phyloP scores from a whole-genome alignment of 805 yeast species.

The Starmerella powellii region DNA sequence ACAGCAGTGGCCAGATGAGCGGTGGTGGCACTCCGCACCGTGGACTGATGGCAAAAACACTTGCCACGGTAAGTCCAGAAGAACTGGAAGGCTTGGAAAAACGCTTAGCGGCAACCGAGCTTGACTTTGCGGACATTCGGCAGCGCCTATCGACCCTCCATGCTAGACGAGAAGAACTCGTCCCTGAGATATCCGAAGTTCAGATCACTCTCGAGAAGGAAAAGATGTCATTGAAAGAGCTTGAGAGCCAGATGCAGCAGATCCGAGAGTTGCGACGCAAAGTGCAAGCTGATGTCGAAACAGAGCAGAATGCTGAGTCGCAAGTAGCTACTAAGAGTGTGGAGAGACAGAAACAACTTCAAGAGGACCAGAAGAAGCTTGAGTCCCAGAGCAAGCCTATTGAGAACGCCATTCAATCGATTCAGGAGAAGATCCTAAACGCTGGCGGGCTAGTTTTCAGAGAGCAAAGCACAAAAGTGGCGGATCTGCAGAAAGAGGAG shows the following conservation, averaged over 20 bases:
- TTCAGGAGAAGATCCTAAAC: conserved; percentile 72
- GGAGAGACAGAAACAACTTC: conserved; percentile 27
- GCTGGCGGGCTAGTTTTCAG: conserved; percentile 76
- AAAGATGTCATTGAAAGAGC: conserved; percentile 46
- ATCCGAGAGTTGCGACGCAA: conserved; percentile 33
- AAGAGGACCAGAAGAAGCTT: conserved; percentile 31
- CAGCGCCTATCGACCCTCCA: conserved; percentile 37
- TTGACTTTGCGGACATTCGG: conserved; percentile 13
- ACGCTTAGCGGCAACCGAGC: conserved; percentile 10
- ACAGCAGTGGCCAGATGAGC: conserved; percentile 86
- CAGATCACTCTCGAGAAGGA: conserved; percentile 44
- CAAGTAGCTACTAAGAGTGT: not conserved
- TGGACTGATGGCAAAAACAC: conserved; percentile 53
- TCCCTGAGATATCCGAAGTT: conserved; percentile 43
- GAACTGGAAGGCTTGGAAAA: conserved; percentile 17
- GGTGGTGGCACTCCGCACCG: conserved; percentile 75
- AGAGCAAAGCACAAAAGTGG: conserved; percentile 70
- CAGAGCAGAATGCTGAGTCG: conserved; percentile 32
- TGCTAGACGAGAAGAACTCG: conserved; percentile 41
- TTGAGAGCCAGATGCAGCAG: conserved; percentile 22
- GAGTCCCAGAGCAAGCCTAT: conserved; percentile 44
- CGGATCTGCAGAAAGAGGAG: conserved; percentile 49
- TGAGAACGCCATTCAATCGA: conserved; percentile 42
- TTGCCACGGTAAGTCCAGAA: conserved; percentile 9
- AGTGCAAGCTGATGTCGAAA: conserved; percentile 59